These are phyloP conservation scores for Xeromyces bisporus DNA, from an alignment of 495 filamentous ascomycete species.

Conservation along the genomic window DNA sequence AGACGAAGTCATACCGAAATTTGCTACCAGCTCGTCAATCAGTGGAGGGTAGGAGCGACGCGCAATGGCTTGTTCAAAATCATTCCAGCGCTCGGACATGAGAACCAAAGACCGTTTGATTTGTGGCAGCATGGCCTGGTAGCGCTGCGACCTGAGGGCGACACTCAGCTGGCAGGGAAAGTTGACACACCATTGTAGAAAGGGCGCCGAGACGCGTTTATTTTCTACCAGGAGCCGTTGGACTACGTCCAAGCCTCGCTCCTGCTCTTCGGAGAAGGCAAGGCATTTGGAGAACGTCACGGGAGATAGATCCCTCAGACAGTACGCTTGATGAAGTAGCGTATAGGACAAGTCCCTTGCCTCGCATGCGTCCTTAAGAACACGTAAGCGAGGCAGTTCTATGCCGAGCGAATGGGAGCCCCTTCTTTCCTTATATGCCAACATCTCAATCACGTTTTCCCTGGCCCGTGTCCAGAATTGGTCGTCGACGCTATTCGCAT, in stretches of 20 bases:
- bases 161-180: slow-evolving; percentile 32
- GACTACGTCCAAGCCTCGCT: slow-evolving; percentile 13
- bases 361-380: slow-evolving; percentile 40
- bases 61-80: slow-evolving; percentile 15
- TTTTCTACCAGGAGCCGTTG: slow-evolving; percentile 21
- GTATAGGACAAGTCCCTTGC: slow-evolving; percentile 45
- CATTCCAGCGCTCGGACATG: slow-evolving; percentile 14
- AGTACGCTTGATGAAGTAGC: slow-evolving; percentile 51
- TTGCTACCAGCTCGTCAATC: slow-evolving; percentile 37
- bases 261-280: slow-evolving; percentile 6
- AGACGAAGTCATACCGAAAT: slow-evolving; percentile 35
- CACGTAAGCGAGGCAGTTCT: slow-evolving; percentile 34
- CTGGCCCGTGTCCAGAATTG: not conserved
- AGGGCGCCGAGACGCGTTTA: slow-evolving; percentile 11
- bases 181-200: slow-evolving; percentile 32
- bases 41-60: slow-evolving; percentile 37
- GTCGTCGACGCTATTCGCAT: not conserved
- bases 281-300: slow-evolving; percentile 7
- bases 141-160: slow-evolving; percentile 6
- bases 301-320: slow-evolving; percentile 23
- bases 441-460: slow-evolving; percentile 4
- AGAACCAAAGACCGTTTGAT: slow-evolving; percentile 20
- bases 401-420: slow-evolving; percentile 10
- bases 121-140: slow-evolving; percentile 10
- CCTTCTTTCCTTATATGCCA: slow-evolving; percentile 3